Evolutionary conservation across 306 rosid species (phyloP), one percentile per base, ranked within the genome.

Genomic region (Amphicarpaea edgeworthii): DNA sequence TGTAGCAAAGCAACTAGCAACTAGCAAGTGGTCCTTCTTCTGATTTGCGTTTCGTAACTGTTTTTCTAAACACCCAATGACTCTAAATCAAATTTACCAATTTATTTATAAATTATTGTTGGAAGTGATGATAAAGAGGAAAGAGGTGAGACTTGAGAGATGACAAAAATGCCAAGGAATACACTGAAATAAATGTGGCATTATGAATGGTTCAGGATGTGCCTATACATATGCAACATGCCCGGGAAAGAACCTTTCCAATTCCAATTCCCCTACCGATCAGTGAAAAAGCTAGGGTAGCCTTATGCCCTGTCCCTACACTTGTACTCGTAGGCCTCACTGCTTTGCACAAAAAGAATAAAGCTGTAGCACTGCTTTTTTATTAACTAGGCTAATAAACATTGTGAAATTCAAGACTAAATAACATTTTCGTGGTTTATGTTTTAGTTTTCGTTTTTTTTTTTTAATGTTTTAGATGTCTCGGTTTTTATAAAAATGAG

Each of bases 131-230:
- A 45, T 45, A 46, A 46, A 46, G n/a, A n/a, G n/a, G n/a, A n/a
- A n/a, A n/a, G n/a, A n/a, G 17, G 51, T 46, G 7, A 14, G 51
- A 19, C n/a, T n/a, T 15, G 7, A 46, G 53, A 47, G 53, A 47
- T 15, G 53, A 47, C 20, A 47, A n/a, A 47, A 47, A 50, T 50
- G 34, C 5, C n/a, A n/a, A n/a, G n/a, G 0, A 21, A 1, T 9
- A 4, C 61, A 21, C 7, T 19, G 26, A 6, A 60, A 8, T 3
- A 46, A 66, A 38, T 38, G 67, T 47, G 8, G 40, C 2, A 76
- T 5, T 19, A 28, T 43, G 78, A 70, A 76, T 76, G 78, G 85
- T 55, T 70, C 26, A 28, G 69, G 53, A 14, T 54, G 75, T 30
- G 41, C 26, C 51, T 30, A 26, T 42, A 20, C 21, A 55, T 30